Evolutionary conservation across 176 grass and related monocot species (phyloP).

Genomic region (Tuctoria greenei): DNA sequence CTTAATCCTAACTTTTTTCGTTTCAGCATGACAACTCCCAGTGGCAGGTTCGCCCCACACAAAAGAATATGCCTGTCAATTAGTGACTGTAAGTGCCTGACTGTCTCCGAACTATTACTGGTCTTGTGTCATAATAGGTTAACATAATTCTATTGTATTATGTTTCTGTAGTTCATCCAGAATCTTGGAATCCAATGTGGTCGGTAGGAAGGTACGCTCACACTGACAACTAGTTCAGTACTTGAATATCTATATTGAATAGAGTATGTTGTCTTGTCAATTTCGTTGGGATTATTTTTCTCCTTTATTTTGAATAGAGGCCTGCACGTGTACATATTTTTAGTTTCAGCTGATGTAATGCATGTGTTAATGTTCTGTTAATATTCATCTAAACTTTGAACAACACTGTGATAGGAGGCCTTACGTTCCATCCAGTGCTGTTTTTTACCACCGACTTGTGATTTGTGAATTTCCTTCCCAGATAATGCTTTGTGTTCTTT

Average conservation of each 20-base stretch:
- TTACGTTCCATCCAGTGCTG: neutral
- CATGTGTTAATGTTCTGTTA: neutral
- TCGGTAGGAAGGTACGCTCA: slow-evolving; percentile 84
- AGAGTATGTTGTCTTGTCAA: neutral
- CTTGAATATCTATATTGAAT: too few relatives aligned
- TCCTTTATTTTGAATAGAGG: neutral
- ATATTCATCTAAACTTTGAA: neutral
- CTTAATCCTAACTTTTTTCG: slow-evolving; percentile 28
- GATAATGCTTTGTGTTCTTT: slow-evolving; percentile 2
- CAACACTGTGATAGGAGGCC: neutral
- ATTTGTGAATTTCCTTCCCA: neutral
- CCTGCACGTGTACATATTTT: neutral
- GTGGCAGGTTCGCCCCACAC: slow-evolving; percentile 89
- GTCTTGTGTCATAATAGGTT: slow-evolving; percentile 11
- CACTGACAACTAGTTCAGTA: slow-evolving; percentile 15
- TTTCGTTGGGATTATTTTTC: neutral
- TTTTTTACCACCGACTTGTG: too few relatives aligned
- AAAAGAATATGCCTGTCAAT: slow-evolving; percentile 95
- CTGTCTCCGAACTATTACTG: neutral
- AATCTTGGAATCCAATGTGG: slow-evolving; percentile 99
- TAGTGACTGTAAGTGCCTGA: slow-evolving; percentile 83
- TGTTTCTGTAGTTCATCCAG: slow-evolving; percentile 80
- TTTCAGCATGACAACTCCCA: slow-evolving; percentile 92
- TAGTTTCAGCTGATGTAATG: slow-evolving; percentile 5
- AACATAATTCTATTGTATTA: slow-evolving; percentile 19